phyloP scores from a whole-genome alignment of 2,329 filamentous ascomycete species.

The Claviceps capensis region DNA sequence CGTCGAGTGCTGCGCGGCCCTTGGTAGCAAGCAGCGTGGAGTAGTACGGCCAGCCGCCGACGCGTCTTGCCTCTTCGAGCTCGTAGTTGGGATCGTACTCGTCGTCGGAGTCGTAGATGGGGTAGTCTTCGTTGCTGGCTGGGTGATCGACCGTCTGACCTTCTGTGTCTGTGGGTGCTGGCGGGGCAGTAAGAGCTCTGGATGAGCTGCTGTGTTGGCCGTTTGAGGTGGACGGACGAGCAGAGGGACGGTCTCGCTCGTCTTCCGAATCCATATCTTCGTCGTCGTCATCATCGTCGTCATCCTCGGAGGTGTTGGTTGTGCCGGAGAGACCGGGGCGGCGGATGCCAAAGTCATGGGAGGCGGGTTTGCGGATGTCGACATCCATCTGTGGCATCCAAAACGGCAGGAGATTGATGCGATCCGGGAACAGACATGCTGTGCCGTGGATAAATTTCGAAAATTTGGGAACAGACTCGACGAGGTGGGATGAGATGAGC shows the following conservation, averaged over 20 bases:
- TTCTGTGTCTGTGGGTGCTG: slow-evolving; percentile 49
- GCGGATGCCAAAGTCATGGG: slow-evolving; percentile 81
- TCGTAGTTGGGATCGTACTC: slow-evolving; percentile 64
- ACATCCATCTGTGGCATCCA: slow-evolving; percentile 99
- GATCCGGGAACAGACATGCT: slow-evolving; percentile 70
- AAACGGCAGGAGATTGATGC: slow-evolving; percentile 83
- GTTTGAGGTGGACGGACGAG: slow-evolving; percentile 10
- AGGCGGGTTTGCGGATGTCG: slow-evolving; percentile 87
- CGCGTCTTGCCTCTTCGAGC: slow-evolving; percentile 61
- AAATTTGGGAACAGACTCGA: slow-evolving; percentile 98
- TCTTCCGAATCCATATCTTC: slow-evolving; percentile 58
- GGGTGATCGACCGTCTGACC: slow-evolving; percentile 60
- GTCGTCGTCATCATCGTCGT: slow-evolving; percentile 39
- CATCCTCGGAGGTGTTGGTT: slow-evolving; percentile 52
- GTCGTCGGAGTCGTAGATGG: slow-evolving; percentile 75
- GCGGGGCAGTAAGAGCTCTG: slow-evolving; percentile 26
- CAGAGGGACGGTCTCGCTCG: slow-evolving; percentile 27
- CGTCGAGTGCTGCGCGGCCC: slow-evolving; percentile 27
- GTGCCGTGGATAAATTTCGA: slow-evolving; percentile 98
- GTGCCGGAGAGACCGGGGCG: slow-evolving; percentile 61
- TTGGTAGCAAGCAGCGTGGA: slow-evolving; percentile 40
- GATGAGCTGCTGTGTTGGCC: slow-evolving; percentile 25
- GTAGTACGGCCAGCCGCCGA: slow-evolving; percentile 67
- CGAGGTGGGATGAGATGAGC: slow-evolving; percentile 81
- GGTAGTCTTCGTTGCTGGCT: slow-evolving; percentile 55